Base-by-base conservation (phyloP, 1,284 basidiomycete species). In the Trichosporon sp. region DNA sequence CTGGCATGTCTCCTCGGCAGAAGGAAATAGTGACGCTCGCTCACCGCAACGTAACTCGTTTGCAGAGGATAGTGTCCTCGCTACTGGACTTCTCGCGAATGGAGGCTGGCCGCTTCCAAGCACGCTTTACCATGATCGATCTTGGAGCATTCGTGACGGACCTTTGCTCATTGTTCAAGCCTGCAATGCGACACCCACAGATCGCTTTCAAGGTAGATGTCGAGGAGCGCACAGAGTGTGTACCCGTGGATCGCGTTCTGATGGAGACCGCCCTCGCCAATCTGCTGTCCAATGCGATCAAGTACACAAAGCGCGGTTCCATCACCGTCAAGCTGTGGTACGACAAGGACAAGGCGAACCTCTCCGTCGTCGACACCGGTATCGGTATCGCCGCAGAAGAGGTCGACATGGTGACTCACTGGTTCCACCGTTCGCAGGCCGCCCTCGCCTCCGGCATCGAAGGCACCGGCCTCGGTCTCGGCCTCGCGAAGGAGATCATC, bases 201-300 rank as follows among this genome's bases (percentile, higher is more conserved):
- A 59, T 71, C n/a, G 26, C 16, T 32, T 66, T 71, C 19, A 26
- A 8, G 12, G 16, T 48, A 14, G 54, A 54, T 8, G 59, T 68
- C 26, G 63, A 66, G 12, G 65, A 72, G 7, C 40, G 67, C 75
- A 16, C 66, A 69, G 68, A 74, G 8, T 71, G 76, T 5, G 63
- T 73, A n/a, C 69, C 79, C n/a, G 79, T 83, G 5, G 82, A 83
- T 69, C 77, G 78, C 0, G 79, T 81, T 2, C 74, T 85, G 3
- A 82, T 84, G 74, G 85, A 86, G 68, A 85, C 82, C 40, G 76
- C 84, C 43, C 48, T 80, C 0, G 73, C 80, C 70, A 84, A 84
- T 68, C 74, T 85, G 12, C 68, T 85, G 48, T 77, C 80, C 1
- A 85, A 85, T 71, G 82, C 80, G 2, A 75, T 84, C 71, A 82